Conservation (phyloP, 2,329 filamentous ascomycete genomes). For the Ceratocystiopsis sp. region DNA sequence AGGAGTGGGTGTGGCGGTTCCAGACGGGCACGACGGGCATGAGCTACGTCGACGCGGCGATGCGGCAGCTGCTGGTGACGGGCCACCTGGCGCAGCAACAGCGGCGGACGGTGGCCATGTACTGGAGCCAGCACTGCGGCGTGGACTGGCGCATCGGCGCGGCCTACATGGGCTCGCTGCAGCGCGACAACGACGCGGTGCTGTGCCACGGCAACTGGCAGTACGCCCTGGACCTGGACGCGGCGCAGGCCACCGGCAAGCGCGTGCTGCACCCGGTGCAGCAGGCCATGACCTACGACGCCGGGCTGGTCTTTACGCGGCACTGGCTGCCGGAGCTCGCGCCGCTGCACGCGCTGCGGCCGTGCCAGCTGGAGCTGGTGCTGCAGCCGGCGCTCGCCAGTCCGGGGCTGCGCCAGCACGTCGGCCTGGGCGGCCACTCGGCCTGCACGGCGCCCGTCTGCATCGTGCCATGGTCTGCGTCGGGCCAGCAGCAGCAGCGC, state of each 20-base stretch:
- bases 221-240: constrained; percentile 44
- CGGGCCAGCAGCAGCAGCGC: no score
- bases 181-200: constrained; percentile 60
- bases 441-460: no score
- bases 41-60: constrained; percentile 60
- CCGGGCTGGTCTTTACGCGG: constrained; percentile 22
- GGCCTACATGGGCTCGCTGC: constrained; percentile 55
- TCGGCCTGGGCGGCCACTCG: no score
- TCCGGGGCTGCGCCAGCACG: no score
- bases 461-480: no score
- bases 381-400: no score
- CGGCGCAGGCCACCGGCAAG: no score
- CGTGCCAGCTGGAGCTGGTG: no score
- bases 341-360: no score
- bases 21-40: constrained; percentile 54
- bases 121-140: constrained; percentile 52
- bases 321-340: no score
- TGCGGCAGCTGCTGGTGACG: constrained; percentile 56
- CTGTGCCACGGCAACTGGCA: constrained; percentile 77
- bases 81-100: constrained; percentile 66
- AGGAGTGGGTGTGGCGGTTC: constrained; percentile 39
- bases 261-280: constrained; percentile 53
- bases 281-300: constrained; percentile 63
- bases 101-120: constrained; percentile 60
- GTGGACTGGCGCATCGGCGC: constrained; percentile 70